Evolutionary conservation across 73 alveolate genomes (phyloP).

Genomic region (Paramecium primaurelia): DNA sequence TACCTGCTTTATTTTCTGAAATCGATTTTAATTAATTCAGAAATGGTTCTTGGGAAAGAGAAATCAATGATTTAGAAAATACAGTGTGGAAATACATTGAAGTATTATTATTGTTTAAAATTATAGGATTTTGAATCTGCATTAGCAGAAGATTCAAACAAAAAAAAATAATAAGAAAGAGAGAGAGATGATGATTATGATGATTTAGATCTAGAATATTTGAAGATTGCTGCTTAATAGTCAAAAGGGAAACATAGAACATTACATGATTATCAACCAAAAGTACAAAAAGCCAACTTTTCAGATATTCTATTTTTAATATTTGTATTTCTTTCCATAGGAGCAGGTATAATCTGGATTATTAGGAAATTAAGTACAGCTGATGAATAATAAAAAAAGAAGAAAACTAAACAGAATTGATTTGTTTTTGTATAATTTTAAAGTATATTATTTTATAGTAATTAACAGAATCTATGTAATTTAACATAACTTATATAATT

Average conservation of each 20-base stretch:
- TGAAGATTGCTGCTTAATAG: not conserved
- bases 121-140: constrained; percentile 14
- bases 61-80: not conserved
- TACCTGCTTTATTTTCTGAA: not conserved
- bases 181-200: not conserved
- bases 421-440: not conserved
- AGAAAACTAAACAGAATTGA: not conserved
- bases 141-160: not conserved
- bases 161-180: not conserved
- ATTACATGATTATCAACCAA: not conserved
- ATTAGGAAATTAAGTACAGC: not conserved
- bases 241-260: not conserved
- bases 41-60: constrained; percentile 21
- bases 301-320: constrained; percentile 3
- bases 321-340: not conserved
- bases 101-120: not conserved
- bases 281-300: not conserved
- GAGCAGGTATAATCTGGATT: not conserved
- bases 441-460: not conserved
- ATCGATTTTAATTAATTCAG: not conserved
- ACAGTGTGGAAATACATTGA: constrained; percentile 17
- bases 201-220: constrained; percentile 17
- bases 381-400: not conserved
- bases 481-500: not conserved
- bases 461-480: not conserved